phyloP scores from a whole-genome alignment of 108 stramenopile genomes.

The Fistulifera pelliculosa region DNA sequence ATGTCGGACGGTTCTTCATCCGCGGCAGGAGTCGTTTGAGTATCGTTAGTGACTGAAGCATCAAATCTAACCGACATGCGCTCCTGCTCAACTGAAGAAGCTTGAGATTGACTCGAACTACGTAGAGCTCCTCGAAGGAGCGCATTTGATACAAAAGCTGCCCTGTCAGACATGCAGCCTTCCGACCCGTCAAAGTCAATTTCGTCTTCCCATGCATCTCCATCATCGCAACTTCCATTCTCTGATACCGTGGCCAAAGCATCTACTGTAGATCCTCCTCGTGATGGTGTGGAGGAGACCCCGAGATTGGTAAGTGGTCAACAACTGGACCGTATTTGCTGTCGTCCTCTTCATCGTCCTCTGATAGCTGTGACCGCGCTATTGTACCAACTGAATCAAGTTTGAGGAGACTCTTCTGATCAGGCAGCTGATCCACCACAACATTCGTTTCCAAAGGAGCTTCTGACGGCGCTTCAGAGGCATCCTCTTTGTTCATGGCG shows the following conservation, averaged over 20 bases:
- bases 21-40: background rate
- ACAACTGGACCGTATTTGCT: constrained; percentile 35
- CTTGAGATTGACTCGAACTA: background rate
- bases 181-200: constrained; percentile 12
- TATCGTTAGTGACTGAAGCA: background rate
- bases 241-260: constrained; percentile 39
- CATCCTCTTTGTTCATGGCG: constrained; percentile 6
- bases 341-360: constrained; percentile 33
- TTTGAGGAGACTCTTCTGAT: background rate
- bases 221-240: constrained; percentile 17
- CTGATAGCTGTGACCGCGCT: constrained; percentile 2
- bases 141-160: background rate
- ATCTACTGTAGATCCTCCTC: constrained; percentile 45
- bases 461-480: constrained; percentile 4
- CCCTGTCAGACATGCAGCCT: background rate
- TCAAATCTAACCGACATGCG: constrained; percentile 9
- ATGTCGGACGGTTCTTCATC: background rate
- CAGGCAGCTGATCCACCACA: constrained; percentile 7
- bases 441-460: constrained; percentile 4
- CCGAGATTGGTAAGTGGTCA: constrained; percentile 30
- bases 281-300: constrained; percentile 24
- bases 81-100: constrained; percentile 1
- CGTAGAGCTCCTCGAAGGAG: constrained; percentile 1
- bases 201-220: constrained; percentile 15
- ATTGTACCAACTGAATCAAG: constrained; percentile 1